Base-by-base conservation (phyloP, 768 basidiomycete genomes). In the Macrolepiota fuliginosa region DNA sequence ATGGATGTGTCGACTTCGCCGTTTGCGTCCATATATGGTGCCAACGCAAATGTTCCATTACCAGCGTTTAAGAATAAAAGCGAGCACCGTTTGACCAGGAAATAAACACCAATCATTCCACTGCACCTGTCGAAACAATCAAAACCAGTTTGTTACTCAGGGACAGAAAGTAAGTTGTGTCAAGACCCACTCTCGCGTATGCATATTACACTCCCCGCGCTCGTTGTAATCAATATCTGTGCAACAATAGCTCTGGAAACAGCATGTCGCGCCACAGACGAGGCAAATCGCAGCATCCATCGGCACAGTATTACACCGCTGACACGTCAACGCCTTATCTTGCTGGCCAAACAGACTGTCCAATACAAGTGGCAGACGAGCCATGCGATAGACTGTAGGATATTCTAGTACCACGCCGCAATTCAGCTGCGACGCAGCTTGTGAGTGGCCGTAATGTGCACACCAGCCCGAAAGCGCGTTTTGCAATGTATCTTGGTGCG, bases 221-320 rank as follows among this genome's bases (percentile, higher is more conserved):
- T 81, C 78, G 17, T 78, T 81, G 46, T 87, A 85, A 29, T 86
- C 81, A 54, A 73, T 67, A 64, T 94, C 94, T 65, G 81, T 78
- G 71, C 97, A 99, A 69, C 97, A 99, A 64, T 95, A 89, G 66
- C 92, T 93, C 71, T 94, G 90, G 78, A 96, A 83, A 70, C 97
- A 98, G 10, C 91, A 86, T 13, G 89, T 87, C 52, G 85, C 78
- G 0, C 97, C 97, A 66, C 97, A 99, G 54, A 95, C 80, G 63
- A 98, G 72, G 72, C 97, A 99, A 1, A 99, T 86, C 0, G 95
- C 97, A 19, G 93, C 92, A 66, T 92, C 93, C 10, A 79, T 76
- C 0, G 96, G 94, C 19, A 91, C 85, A 0, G 86, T 91, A 39
- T 84, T 79, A 73, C 97, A 99, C 37, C 84, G 81, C 19, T 73